Evolutionary conservation across 2,329 filamentous ascomycete genomes (phyloP).

Genomic region (Fusarium buharicum): DNA sequence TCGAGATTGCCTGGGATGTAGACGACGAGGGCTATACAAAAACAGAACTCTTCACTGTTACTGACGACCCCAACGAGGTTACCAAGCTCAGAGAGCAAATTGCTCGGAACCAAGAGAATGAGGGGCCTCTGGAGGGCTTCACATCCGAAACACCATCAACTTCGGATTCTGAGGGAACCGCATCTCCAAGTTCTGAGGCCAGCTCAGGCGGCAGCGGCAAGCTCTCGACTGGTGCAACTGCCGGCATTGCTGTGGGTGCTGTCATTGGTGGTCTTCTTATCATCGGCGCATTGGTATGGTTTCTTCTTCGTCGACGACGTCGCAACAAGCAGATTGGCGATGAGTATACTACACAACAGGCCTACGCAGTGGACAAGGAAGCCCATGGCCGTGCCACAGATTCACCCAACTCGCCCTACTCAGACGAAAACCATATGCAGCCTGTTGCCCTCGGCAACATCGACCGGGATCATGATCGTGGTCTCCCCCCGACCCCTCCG

Average conservation of each 20-base stretch:
- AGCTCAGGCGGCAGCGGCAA: slow-evolving; percentile 37
- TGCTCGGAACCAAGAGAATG: not conserved
- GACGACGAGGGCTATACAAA: slow-evolving; percentile 2
- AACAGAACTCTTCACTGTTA: slow-evolving; percentile 29
- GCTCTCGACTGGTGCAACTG: slow-evolving; percentile 57
- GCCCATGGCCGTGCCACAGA: slow-evolving; percentile 51
- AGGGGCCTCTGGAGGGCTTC: not conserved
- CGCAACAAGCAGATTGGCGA: slow-evolving; percentile 40
- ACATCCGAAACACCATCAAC: slow-evolving; percentile 4
- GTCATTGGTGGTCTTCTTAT: slow-evolving; percentile 53
- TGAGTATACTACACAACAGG: slow-evolving; percentile 44
- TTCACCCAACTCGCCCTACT: slow-evolving; percentile 57
- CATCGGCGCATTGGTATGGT: slow-evolving; percentile 55
- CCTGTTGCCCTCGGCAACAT: slow-evolving; percentile 38
- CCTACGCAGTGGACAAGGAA: slow-evolving; percentile 61
- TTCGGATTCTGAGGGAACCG: not conserved
- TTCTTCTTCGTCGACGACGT: slow-evolving; percentile 56
- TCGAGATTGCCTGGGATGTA: slow-evolving; percentile 17
- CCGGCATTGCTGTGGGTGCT: slow-evolving; percentile 59
- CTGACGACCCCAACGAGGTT: not conserved
- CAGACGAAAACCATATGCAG: slow-evolving; percentile 52
- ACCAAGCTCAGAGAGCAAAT: not conserved
- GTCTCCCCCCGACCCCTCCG: slow-evolving; percentile 15
- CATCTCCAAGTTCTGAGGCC: not conserved
- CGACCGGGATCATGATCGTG: slow-evolving; percentile 24